These are phyloP conservation scores for Bipolaris victoriae DNA, from an alignment of 2,329 filamentous ascomycete genomes.

Conservation along the genomic window DNA sequence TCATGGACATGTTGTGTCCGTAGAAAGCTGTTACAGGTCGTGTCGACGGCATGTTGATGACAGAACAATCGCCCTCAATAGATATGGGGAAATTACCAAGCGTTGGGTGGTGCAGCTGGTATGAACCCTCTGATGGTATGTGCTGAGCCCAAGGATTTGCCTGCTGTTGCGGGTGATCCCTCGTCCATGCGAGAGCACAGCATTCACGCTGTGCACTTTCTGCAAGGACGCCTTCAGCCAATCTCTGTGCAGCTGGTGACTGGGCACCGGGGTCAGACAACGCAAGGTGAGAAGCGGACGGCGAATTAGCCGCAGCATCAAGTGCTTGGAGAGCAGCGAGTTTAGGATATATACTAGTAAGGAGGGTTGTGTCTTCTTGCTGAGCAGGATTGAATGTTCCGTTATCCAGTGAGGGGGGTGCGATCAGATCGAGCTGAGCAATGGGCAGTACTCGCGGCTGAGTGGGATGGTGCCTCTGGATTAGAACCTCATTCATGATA, in stretches of 20 bases:
- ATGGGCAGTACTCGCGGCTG: slow-evolving; percentile 49
- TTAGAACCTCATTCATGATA: slow-evolving; percentile 50
- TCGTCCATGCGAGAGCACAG: slow-evolving; percentile 71
- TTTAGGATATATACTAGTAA: slow-evolving; percentile 56
- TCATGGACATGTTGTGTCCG: slow-evolving; percentile 46
- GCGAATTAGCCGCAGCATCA: slow-evolving; percentile 54
- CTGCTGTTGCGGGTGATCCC: slow-evolving; percentile 44
- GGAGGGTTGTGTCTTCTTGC: slow-evolving; percentile 39
- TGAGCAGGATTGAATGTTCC: slow-evolving; percentile 37
- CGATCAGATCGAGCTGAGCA: slow-evolving; percentile 48
- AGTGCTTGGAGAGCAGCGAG: slow-evolving; percentile 55
- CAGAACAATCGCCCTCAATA: slow-evolving; percentile 51
- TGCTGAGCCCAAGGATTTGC: slow-evolving; percentile 48
- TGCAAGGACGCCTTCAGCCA: slow-evolving; percentile 65
- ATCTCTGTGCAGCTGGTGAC: slow-evolving; percentile 65
- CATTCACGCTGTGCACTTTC: slow-evolving; percentile 71
- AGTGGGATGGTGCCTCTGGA: slow-evolving; percentile 49
- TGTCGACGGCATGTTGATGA: slow-evolving; percentile 46
- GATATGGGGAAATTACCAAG: slow-evolving; percentile 53
- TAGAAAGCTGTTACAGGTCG: slow-evolving; percentile 50
- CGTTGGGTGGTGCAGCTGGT: slow-evolving; percentile 54
- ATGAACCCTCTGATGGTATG: slow-evolving; percentile 48
- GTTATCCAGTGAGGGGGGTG: slow-evolving; percentile 44
- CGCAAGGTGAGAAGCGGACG: slow-evolving; percentile 59
- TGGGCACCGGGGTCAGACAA: slow-evolving; percentile 71